phyloP scores from a whole-genome alignment of 1,284 basidiomycete species.

The Anthracocystis panici-leucophaei region DNA sequence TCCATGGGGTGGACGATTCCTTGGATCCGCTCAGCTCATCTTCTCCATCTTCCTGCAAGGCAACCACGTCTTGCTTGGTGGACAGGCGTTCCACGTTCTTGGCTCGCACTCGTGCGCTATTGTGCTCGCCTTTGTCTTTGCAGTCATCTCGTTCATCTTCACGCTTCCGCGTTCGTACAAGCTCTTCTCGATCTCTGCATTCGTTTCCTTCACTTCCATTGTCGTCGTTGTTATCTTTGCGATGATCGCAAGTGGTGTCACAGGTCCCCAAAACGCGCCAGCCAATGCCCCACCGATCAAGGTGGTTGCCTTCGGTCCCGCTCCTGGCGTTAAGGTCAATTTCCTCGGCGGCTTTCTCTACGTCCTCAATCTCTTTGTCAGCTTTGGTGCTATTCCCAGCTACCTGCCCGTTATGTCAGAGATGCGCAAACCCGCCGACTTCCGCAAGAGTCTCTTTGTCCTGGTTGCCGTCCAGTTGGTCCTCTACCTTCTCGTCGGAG shows the following conservation, averaged over 20 bases:
- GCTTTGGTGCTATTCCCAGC: constrained; percentile 55
- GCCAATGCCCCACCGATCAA: constrained; percentile 40
- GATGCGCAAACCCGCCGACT: constrained; percentile 59
- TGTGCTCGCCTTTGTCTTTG: constrained; percentile 52
- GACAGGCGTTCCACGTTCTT: constrained; percentile 55
- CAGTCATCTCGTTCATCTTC: constrained; percentile 60
- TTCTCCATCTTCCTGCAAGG: constrained; percentile 61
- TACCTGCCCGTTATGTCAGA: constrained; percentile 64
- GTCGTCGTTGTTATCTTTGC: constrained; percentile 58
- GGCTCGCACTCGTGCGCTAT: constrained; percentile 60
- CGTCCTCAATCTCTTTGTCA: constrained; percentile 58
- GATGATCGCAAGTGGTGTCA: constrained; percentile 61
- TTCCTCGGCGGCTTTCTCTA: constrained; percentile 58
- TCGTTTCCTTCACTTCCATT: constrained; percentile 63
- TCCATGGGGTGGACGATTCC: constrained; percentile 39
- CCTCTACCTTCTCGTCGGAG: constrained; percentile 63
- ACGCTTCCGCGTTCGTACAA: constrained; percentile 61
- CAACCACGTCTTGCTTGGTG: constrained; percentile 60
- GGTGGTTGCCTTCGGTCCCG: constrained; percentile 54
- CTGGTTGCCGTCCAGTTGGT: constrained; percentile 55
- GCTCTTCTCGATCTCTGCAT: constrained; percentile 55
- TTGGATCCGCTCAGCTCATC: constrained; percentile 46
- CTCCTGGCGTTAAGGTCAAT: constrained; percentile 43
- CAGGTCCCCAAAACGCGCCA: constrained; percentile 51
- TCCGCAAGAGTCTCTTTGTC: constrained; percentile 49